phyloP scores from a whole-genome alignment of 2,329 filamentous ascomycete genomes.

The Colletotrichum sp. region DNA sequence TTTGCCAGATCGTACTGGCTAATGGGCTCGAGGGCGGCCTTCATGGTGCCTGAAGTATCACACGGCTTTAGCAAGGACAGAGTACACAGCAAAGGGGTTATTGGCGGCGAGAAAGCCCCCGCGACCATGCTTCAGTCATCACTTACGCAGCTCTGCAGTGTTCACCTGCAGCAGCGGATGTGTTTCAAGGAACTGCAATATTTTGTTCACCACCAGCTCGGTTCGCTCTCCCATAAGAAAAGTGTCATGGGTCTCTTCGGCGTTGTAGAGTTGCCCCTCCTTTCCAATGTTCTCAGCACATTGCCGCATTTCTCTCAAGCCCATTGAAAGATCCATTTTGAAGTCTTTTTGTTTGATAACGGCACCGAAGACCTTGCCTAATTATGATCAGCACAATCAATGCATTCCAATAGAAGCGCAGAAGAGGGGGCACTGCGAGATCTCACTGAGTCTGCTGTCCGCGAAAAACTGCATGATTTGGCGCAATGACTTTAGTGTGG shows the following conservation, averaged over 20 bases:
- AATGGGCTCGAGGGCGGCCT: not conserved
- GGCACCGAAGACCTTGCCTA: not conserved
- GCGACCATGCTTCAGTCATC: rapidly evolving
- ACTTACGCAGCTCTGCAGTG: not conserved
- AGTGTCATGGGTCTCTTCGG: not conserved
- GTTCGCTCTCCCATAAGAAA: not conserved
- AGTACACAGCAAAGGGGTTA: not conserved
- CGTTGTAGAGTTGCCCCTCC: not conserved
- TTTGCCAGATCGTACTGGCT: not conserved
- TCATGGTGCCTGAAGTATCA: not conserved
- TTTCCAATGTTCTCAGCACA: not conserved
- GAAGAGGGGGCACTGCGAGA: not conserved
- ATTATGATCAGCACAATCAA: not conserved
- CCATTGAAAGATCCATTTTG: not conserved
- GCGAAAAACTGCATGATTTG: conserved; percentile 21
- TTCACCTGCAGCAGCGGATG: not conserved
- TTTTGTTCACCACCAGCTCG: not conserved
- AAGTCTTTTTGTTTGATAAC: not conserved
- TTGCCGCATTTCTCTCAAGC: not conserved
- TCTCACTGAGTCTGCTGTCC: not conserved
- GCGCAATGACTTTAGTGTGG: not conserved
- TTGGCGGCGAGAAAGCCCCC: not conserved
- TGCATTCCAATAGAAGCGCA: not conserved
- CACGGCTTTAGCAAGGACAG: not conserved
- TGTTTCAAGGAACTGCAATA: not conserved